Percentiles rank a stretch among this genome's conserved stretches.
These are phyloP conservation scores for Coemansia sp. DNA, from an alignment of 192 early-diverging fungal genomes.

Conservation along the genomic window DNA sequence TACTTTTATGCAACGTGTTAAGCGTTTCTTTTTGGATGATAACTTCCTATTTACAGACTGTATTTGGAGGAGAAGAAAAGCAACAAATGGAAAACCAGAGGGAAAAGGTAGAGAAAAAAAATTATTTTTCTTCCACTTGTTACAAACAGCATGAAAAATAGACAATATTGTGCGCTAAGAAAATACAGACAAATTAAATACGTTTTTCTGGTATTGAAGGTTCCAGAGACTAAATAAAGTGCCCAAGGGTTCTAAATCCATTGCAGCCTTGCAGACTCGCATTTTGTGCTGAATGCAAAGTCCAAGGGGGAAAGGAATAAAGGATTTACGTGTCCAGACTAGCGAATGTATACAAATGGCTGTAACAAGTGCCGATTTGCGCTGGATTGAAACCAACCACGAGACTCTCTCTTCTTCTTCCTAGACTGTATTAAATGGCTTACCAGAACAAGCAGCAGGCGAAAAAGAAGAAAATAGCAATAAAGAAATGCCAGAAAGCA, in stretches of 20 bases:
- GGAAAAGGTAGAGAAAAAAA: neutral
- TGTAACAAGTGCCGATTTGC: neutral
- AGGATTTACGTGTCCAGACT: neutral
- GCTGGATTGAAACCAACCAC: neutral
- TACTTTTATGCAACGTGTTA: neutral
- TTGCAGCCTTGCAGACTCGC: neutral
- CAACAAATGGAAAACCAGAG: neutral
- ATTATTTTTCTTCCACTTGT: neutral
- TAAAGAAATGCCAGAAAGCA: neutral
- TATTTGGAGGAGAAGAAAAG: neutral
- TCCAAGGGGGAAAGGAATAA: neutral
- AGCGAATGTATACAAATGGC: neutral
- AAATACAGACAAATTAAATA: neutral
- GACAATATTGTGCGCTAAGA: neutral
- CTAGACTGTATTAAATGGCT: neutral
- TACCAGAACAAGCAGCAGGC: neutral
- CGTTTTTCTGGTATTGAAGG: neutral
- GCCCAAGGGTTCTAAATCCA: neutral
- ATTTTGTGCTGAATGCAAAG: neutral
- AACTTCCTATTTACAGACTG: neutral
- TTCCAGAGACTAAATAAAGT: neutral
- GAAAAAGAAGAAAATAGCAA: neutral
- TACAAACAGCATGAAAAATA: neutral
- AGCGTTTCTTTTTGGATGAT: neutral
- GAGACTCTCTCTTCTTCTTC: neutral